A percentile compares a stretch with the other conserved stretches of the same genome.
Evolutionary conservation across 176 grass and related monocot genomes (phyloP).

Genomic region (Secale cereale): DNA sequence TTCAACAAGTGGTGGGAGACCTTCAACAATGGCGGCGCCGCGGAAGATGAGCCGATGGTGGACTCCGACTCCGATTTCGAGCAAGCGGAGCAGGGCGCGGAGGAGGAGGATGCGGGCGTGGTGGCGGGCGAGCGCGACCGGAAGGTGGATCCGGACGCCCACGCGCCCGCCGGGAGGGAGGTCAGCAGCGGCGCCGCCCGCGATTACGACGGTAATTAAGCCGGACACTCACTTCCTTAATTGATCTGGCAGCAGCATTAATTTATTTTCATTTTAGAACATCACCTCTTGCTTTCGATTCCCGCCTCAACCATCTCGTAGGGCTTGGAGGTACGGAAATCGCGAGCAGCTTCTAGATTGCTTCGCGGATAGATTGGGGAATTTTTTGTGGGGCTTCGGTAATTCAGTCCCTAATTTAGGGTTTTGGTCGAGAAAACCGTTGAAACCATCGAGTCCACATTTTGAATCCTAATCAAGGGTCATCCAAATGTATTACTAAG

Average conservation of each 20-base stretch:
- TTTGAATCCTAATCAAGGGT: background rate
- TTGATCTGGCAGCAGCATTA: background rate
- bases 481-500: background rate
- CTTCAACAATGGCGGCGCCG: no score
- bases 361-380: background rate
- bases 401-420: background rate
- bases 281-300: no score
- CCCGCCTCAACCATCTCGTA: background rate
- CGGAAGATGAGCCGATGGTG: no score
- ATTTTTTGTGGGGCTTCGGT: background rate
- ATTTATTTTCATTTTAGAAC: no score
- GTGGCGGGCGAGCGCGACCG: background rate
- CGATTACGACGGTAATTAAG: background rate
- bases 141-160: background rate
- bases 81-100: background rate
- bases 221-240: background rate
- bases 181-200: background rate
- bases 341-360: background rate
- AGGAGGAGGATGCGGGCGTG: background rate
- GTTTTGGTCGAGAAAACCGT: background rate
- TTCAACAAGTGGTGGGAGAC: no score
- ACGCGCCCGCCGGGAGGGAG: background rate
- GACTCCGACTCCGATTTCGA: no score
- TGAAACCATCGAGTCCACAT: background rate
- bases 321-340: background rate